Evolutionary conservation across 768 basidiomycete species (phyloP).

Genomic region (Russula griseocarnosa): DNA sequence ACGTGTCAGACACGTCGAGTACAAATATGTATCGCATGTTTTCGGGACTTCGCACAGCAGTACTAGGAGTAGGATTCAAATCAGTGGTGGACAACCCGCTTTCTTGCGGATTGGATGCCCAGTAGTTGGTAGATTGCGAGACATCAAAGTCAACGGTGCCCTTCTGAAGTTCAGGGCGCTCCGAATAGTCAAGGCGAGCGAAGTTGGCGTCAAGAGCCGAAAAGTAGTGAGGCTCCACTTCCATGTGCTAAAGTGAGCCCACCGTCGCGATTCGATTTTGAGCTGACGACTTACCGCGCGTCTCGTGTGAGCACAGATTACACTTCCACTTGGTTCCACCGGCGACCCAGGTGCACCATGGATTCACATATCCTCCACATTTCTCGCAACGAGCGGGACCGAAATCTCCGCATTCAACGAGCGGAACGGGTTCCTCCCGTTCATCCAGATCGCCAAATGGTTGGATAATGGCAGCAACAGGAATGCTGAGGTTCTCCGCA

Average conservation of each 20-base stretch:
- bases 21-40: conserved; percentile 81
- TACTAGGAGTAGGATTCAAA: conserved; percentile 42
- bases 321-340: conserved; percentile 88
- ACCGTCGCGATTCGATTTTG: background rate
- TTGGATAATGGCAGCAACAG: conserved; percentile 80
- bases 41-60: conserved; percentile 49
- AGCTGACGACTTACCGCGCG: conserved; percentile 62
- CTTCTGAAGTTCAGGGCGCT: conserved; percentile 81
- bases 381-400: conserved; percentile 82
- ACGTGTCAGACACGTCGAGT: conserved; percentile 74
- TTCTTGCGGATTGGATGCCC: conserved; percentile 66
- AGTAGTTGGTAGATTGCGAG: conserved; percentile 62
- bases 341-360: conserved; percentile 83
- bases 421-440: conserved; percentile 73
- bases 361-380: conserved; percentile 90
- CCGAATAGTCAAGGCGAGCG: conserved; percentile 71
- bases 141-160: conserved; percentile 92
- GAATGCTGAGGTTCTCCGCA: conserved; percentile 76
- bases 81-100: conserved; percentile 53
- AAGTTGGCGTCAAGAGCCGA: conserved; percentile 75
- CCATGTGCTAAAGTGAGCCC: conserved; percentile 1
- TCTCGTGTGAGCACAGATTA: conserved; percentile 81
- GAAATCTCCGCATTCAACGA: conserved; percentile 62
- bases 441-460: conserved; percentile 83
- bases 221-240: conserved; percentile 81